phyloP scores from a whole-genome alignment of 495 filamentous ascomycete genomes.

The Penicillium macrosclerotiorum region DNA sequence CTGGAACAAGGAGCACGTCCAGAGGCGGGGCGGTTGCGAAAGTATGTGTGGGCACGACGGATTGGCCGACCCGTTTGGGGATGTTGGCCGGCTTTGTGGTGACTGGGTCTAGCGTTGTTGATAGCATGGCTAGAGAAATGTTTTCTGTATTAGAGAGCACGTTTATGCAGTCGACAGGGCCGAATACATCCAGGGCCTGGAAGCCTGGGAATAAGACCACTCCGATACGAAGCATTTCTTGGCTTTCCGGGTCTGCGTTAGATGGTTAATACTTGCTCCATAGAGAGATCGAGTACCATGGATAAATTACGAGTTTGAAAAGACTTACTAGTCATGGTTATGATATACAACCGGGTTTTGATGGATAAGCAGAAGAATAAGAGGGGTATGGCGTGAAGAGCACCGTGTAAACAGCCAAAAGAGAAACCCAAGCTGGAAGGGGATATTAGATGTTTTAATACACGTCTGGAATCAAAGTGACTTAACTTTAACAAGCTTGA shows the following conservation, averaged over 20 bases:
- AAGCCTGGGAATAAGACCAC: slow-evolving; percentile 34
- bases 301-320: no score
- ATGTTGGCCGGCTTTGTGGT: slow-evolving; percentile 27
- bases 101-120: slow-evolving; percentile 53
- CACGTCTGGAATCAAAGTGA: no score
- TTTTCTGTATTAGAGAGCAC: slow-evolving; percentile 43
- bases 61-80: slow-evolving; percentile 31
- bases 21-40: slow-evolving; percentile 41
- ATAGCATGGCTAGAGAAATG: slow-evolving; percentile 45
- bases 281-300: no score
- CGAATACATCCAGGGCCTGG: slow-evolving; percentile 51
- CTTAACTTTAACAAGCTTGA: no score
- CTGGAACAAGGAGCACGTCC: slow-evolving; percentile 67
- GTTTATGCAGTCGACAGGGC: slow-evolving; percentile 63
- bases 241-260: neutral
- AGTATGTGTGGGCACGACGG: slow-evolving; percentile 61
- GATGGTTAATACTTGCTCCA: neutral
- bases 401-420: no score
- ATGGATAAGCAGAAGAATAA: no score
- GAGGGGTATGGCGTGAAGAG: no score
- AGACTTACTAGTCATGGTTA: neutral
- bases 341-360: no score
- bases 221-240: slow-evolving; percentile 20
- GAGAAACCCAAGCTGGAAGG: no score
- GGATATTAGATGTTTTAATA: no score